Evolutionary conservation across 2,329 filamentous ascomycete genomes (phyloP).

Genomic region (Atkinsonella hypoxylon): DNA sequence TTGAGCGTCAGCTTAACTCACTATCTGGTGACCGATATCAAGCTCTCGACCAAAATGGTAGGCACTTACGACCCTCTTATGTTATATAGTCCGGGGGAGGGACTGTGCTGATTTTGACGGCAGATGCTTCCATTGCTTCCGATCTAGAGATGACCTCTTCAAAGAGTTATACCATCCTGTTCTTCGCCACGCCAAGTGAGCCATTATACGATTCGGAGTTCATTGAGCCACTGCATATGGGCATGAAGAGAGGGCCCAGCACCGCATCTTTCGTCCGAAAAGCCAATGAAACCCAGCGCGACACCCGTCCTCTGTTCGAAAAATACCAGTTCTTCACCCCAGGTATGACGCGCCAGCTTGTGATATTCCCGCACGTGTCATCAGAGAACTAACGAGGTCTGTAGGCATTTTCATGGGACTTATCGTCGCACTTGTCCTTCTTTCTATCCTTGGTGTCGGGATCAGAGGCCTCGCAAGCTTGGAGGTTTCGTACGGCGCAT

Average conservation of each 20-base stretch:
- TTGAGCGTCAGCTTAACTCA: slow-evolving; percentile 28
- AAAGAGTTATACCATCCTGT: slow-evolving; percentile 61
- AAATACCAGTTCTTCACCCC: slow-evolving; percentile 92
- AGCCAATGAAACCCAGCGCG: slow-evolving; percentile 25
- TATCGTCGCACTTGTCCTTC: slow-evolving; percentile 55
- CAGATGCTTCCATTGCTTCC: slow-evolving; percentile 40
- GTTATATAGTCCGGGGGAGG: background rate
- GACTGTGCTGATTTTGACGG: background rate
- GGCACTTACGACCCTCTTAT: slow-evolving; percentile 7
- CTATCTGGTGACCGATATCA: slow-evolving; percentile 31
- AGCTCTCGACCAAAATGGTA: slow-evolving; percentile 37
- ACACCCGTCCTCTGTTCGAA: slow-evolving; percentile 59
- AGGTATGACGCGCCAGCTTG: slow-evolving; percentile 35
- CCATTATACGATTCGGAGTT: slow-evolving; percentile 55
- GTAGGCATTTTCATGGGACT: slow-evolving; percentile 83
- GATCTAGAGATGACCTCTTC: slow-evolving; percentile 26
- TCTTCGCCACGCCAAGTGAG: slow-evolving; percentile 51
- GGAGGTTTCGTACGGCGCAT: slow-evolving; percentile 84
- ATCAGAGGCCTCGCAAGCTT: slow-evolving; percentile 66
- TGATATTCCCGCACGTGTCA: background rate
- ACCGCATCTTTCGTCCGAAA: slow-evolving; percentile 19
- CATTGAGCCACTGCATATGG: slow-evolving; percentile 51
- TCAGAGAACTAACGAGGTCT: slow-evolving; percentile 5
- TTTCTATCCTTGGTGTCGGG: slow-evolving; percentile 69
- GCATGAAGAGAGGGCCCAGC: slow-evolving; percentile 53